These are phyloP conservation scores for Nothophaeocryptopus gaeumannii DNA, from an alignment of 2,329 filamentous ascomycete species.

Conservation along the genomic window DNA sequence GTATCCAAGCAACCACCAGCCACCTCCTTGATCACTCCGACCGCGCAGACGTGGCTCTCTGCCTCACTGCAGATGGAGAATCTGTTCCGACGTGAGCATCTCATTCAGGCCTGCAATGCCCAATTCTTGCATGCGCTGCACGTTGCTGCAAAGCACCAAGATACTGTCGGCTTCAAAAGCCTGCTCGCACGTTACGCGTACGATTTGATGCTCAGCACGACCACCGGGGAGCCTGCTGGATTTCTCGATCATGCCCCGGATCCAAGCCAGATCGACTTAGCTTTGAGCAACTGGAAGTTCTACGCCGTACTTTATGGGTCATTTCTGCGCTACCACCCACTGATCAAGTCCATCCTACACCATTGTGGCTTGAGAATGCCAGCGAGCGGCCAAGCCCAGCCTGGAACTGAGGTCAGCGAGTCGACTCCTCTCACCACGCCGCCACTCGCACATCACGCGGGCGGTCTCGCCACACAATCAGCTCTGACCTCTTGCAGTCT, in stretches of 20 bases:
- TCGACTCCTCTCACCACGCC: neutral
- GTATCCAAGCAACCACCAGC: neutral
- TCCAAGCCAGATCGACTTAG: slow-evolving; percentile 5
- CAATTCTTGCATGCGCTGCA: slow-evolving; percentile 12
- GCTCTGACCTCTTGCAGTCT: neutral
- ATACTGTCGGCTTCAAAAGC: slow-evolving; percentile 13
- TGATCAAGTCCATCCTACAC: slow-evolving; percentile 14
- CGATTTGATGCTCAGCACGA: slow-evolving; percentile 24
- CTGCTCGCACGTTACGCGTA: slow-evolving; percentile 23
- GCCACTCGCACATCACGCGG: neutral
- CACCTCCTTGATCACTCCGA: neutral
- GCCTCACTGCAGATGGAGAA: slow-evolving; percentile 15
- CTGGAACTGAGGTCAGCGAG: neutral
- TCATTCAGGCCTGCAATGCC: slow-evolving; percentile 20
- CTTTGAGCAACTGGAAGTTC: slow-evolving; percentile 21
- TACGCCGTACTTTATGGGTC: slow-evolving; percentile 22
- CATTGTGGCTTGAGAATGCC: slow-evolving; percentile 2
- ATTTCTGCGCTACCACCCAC: slow-evolving; percentile 24
- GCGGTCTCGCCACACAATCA: neutral
- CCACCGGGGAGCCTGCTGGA: slow-evolving; percentile 20
- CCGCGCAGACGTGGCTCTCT: neutral
- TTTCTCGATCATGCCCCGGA: slow-evolving; percentile 16
- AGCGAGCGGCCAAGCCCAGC: neutral
- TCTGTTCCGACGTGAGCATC: slow-evolving; percentile 16
- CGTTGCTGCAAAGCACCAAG: slow-evolving; percentile 3